Evolutionary conservation across 495 filamentous ascomycete species (phyloP).

Genomic region (Aspergillus funiculosus): DNA sequence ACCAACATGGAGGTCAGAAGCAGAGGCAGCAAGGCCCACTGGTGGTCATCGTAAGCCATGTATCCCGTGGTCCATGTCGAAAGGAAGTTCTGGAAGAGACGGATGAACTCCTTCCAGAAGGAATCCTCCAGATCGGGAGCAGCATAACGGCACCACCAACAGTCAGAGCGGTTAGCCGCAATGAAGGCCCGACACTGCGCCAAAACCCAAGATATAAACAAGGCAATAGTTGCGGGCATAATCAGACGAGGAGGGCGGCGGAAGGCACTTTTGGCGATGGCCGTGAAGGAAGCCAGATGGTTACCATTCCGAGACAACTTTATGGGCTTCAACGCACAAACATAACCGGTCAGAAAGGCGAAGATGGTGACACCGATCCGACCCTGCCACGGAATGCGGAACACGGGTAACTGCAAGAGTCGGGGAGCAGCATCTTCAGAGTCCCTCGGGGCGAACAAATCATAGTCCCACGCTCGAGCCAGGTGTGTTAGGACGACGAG

Average conservation of each 20-base stretch:
- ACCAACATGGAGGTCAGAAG: slow-evolving; percentile 58
- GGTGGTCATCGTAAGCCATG: slow-evolving; percentile 58
- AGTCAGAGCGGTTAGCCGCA: slow-evolving; percentile 50
- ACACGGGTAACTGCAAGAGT: slow-evolving; percentile 52
- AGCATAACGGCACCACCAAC: slow-evolving; percentile 55
- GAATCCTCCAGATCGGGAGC: slow-evolving; percentile 40
- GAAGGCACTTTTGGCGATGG: slow-evolving; percentile 57
- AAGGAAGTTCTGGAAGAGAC: slow-evolving; percentile 47
- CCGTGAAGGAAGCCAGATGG: slow-evolving; percentile 44
- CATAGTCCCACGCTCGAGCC: slow-evolving; percentile 52
- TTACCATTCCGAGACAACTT: slow-evolving; percentile 54
- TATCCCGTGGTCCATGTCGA: slow-evolving; percentile 53
- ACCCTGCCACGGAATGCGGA: slow-evolving; percentile 59
- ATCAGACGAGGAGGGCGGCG: slow-evolving; percentile 58
- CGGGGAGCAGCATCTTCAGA: slow-evolving; percentile 42
- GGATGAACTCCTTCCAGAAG: slow-evolving; percentile 31
- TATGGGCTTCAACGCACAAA: slow-evolving; percentile 61
- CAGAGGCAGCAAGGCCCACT: slow-evolving; percentile 61
- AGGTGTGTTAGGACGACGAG: slow-evolving; percentile 61
- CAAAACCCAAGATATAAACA: slow-evolving; percentile 51
- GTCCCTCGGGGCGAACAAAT: slow-evolving; percentile 51
- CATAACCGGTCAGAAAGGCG: slow-evolving; percentile 61
- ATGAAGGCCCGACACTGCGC: slow-evolving; percentile 56
- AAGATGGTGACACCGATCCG: slow-evolving; percentile 62
- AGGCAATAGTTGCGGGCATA: slow-evolving; percentile 53